These are phyloP conservation scores for Pythium brachiatum DNA, from an alignment of 352 stramenopile genomes.

Conservation along the genomic window DNA sequence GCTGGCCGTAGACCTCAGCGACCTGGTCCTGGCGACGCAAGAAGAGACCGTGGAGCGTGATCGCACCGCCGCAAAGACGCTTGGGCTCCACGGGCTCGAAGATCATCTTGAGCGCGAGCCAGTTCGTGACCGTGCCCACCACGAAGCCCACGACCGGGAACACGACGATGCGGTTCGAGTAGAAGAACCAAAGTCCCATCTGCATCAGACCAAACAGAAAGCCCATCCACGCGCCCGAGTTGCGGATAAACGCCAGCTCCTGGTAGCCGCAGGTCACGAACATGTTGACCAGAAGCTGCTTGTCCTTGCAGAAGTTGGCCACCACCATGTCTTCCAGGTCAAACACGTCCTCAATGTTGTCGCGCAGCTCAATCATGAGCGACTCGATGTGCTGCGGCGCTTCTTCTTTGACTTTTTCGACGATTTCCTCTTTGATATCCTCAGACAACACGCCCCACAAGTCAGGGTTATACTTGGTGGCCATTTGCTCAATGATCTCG, in stretches of 20 bases:
- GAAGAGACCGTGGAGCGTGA: slow-evolving; percentile 95
- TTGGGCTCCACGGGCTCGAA: slow-evolving; percentile 89
- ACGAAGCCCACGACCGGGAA: slow-evolving; percentile 94
- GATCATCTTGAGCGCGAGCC: slow-evolving; percentile 92
- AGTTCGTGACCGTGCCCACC: slow-evolving; percentile 96
- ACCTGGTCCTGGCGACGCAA: slow-evolving; percentile 91
- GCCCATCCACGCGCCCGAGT: slow-evolving; percentile 88
- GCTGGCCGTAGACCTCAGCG: slow-evolving; percentile 81
- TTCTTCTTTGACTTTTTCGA: slow-evolving; percentile 94
- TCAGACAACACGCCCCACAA: slow-evolving; percentile 72
- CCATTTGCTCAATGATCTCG: slow-evolving; percentile 84
- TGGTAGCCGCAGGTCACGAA: slow-evolving; percentile 90
- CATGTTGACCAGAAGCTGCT: slow-evolving; percentile 94
- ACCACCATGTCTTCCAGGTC: slow-evolving; percentile 95
- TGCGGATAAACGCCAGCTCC: slow-evolving; percentile 89
- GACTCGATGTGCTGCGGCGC: slow-evolving; percentile 83
- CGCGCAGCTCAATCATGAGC: slow-evolving; percentile 93
- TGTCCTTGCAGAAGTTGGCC: slow-evolving; percentile 91
- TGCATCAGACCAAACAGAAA: slow-evolving; percentile 84
- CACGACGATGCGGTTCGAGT: slow-evolving; percentile 67
- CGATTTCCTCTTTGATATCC: slow-evolving; percentile 87
- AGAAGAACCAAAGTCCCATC: slow-evolving; percentile 87
- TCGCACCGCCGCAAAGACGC: slow-evolving; percentile 78
- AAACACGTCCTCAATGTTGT: slow-evolving; percentile 94
- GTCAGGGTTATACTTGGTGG: slow-evolving; percentile 84